Conservation (phyloP, 129 eudicot genomes). For the Pulicaria dysenterica region DNA sequence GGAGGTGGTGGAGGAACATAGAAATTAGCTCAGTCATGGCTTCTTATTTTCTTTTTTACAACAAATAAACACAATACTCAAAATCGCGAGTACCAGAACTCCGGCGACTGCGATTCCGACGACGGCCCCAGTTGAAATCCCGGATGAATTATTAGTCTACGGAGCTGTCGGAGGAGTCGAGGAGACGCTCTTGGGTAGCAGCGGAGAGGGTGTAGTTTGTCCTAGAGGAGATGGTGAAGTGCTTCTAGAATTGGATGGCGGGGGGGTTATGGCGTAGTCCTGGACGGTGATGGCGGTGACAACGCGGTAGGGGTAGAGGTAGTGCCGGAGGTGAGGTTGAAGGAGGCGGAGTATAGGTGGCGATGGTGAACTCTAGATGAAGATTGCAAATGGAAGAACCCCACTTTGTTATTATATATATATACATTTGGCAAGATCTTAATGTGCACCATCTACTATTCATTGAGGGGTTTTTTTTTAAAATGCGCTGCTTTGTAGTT, state of each 20-base stretch:
- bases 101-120: constrained; percentile 38
- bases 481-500: no score
- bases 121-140: constrained; percentile 35
- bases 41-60: constrained; percentile 38
- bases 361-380: constrained; percentile 27
- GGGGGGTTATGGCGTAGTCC: constrained; percentile 11
- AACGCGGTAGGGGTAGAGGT: constrained; percentile 23
- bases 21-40: constrained; percentile 17
- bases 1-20: constrained; percentile 41
- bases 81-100: constrained; percentile 26
- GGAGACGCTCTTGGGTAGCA: constrained; percentile 29
- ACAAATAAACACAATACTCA: constrained; percentile 34
- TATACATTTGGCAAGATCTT: no score
- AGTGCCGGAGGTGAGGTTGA: constrained; percentile 4
- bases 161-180: constrained; percentile 29
- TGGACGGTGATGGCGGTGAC: constrained; percentile 12
- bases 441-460: no score
- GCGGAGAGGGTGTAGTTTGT: constrained; percentile 31
- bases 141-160: constrained; percentile 20
- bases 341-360: constrained; percentile 17
- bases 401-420: no score
- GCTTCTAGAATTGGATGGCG: constrained; percentile 17
- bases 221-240: constrained; percentile 33
- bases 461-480: no score
- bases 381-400: no score